phyloP scores from a whole-genome alignment of 371 early-diverging fungal species.

The Mortierella sp. region DNA sequence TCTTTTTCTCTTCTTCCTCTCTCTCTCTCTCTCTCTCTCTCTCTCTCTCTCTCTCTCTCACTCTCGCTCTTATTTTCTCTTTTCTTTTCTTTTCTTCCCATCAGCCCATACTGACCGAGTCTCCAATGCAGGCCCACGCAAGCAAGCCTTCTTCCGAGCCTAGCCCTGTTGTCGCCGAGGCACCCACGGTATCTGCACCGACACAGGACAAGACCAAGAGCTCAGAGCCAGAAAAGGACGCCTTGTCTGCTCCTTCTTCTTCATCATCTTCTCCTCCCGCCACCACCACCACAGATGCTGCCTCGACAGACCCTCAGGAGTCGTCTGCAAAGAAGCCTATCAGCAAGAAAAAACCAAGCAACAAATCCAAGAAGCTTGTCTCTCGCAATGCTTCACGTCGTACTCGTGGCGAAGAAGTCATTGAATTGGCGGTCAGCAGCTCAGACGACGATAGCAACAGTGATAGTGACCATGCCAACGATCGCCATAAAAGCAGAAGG shows the following conservation, averaged over 20 bases:
- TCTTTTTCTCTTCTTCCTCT: background rate
- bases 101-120: too few species aligned
- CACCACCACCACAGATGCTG: background rate
- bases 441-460: constrained; percentile 37
- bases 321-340: constrained; percentile 17
- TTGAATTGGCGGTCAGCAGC: constrained; percentile 41
- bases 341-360: constrained; percentile 23
- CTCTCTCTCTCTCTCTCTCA: background rate
- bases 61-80: background rate
- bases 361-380: constrained; percentile 41
- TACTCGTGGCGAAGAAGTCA: constrained; percentile 37
- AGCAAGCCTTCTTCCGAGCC: background rate
- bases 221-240: background rate
- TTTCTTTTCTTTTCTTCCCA: background rate
- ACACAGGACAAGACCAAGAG: background rate
- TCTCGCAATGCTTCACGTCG: constrained; percentile 42
- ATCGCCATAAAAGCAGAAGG: constrained; percentile 5
- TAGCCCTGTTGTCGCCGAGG: background rate
- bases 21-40: background rate
- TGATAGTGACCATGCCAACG: constrained; percentile 1
- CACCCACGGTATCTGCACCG: background rate
- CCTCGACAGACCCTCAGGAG: constrained; percentile 2
- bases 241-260: background rate
- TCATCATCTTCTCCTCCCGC: background rate
- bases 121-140: background rate